These are phyloP conservation scores for Dovyalis caffra DNA, from an alignment of 345 rosid species.

Conservation along the genomic window DNA sequence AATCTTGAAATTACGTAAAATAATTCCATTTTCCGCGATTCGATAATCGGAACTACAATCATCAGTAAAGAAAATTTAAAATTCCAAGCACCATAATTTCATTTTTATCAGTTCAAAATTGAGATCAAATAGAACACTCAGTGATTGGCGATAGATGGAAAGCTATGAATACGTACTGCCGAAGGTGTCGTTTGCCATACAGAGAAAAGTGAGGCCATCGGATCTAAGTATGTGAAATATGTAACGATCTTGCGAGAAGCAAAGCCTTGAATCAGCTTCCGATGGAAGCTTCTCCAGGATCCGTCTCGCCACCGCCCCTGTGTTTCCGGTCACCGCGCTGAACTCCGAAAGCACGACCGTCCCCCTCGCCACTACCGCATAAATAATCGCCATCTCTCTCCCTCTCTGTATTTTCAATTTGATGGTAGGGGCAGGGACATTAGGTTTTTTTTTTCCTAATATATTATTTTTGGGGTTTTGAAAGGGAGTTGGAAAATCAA, in stretches of 20 bases:
- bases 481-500: not conserved
- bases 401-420: not conserved
- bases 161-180: slow-evolving; percentile 57
- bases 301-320: slow-evolving; percentile 84
- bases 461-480: not conserved
- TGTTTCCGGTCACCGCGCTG: slow-evolving; percentile 92
- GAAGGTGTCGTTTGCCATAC: slow-evolving; percentile 94
- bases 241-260: slow-evolving; percentile 92
- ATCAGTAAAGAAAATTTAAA: too few species aligned
- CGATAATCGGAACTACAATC: too few species aligned
- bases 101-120: too few species aligned
- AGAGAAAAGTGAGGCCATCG: slow-evolving; percentile 82
- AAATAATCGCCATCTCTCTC: slow-evolving; percentile 73
- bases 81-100: too few species aligned
- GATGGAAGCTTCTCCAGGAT: slow-evolving; percentile 83
- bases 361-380: slow-evolving; percentile 89
- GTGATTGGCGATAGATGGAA: too few species aligned
- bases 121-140: too few species aligned
- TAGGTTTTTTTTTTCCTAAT: not conserved
- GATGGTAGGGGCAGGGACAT: not conserved
- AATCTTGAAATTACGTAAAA: too few species aligned
- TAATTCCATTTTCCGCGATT: too few species aligned
- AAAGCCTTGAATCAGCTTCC: slow-evolving; percentile 67
- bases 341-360: slow-evolving; percentile 94
- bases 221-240: slow-evolving; percentile 95